A percentile compares a stretch with the other conserved stretches of the same genome.
Conservation (phyloP, 2,329 filamentous ascomycete species). For the Trichoderma pleuroti region DNA sequence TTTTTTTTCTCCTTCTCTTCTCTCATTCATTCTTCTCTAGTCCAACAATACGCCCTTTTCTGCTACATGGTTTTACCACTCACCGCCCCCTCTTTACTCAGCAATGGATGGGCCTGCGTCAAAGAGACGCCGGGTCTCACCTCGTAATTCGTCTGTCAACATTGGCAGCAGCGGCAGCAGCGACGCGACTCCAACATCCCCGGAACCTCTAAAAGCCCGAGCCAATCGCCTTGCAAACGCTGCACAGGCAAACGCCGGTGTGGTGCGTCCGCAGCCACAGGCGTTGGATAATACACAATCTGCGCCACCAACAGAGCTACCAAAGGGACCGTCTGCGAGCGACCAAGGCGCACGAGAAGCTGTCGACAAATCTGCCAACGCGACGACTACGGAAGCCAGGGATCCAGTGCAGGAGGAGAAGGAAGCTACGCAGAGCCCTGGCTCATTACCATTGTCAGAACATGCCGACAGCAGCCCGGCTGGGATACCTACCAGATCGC, state of each 20-base stretch:
- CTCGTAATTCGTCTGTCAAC: conserved; percentile 40
- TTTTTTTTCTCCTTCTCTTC: background rate
- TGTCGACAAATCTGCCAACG: conserved; percentile 29
- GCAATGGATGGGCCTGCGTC: conserved; percentile 53
- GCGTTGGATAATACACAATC: conserved; percentile 48
- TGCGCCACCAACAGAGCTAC: conserved; percentile 34
- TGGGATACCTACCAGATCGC: conserved; percentile 38
- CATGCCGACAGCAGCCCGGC: conserved; percentile 32
- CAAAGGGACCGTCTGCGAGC: background rate
- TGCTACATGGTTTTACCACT: background rate
- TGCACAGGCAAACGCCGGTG: conserved; percentile 63
- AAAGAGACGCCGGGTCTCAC: conserved; percentile 63
- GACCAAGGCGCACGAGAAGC: conserved; percentile 23
- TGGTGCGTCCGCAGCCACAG: conserved; percentile 59
- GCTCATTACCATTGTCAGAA: conserved; percentile 21
- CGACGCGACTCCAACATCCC: conserved; percentile 24
- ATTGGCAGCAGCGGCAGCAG: conserved; percentile 30
- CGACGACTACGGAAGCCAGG: conserved; percentile 27
- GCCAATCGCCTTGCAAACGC: conserved; percentile 55
- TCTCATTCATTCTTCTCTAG: background rate
- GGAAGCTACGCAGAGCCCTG: conserved; percentile 18
- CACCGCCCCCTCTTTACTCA: background rate
- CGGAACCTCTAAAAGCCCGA: conserved; percentile 24
- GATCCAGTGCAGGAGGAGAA: conserved; percentile 20
- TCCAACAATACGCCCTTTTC: background rate